phyloP scores from a whole-genome alignment of 164 flowering plant genomes.

The Nymphaea thermarum region DNA sequence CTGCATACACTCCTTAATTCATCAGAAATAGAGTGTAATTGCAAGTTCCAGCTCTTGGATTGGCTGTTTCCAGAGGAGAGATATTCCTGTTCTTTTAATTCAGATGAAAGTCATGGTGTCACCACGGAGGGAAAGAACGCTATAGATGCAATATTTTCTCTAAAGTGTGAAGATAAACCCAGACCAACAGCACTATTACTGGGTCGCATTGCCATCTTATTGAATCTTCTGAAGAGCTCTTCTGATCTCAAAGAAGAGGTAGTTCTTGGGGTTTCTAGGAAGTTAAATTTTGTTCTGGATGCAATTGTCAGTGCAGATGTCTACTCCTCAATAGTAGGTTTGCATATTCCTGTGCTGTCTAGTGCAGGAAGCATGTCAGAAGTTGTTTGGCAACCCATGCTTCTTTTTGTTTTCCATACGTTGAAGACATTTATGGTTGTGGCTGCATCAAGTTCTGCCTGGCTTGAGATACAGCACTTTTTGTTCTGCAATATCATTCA shows the following conservation, averaged over 20 bases:
- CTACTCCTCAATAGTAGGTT: constrained; percentile 42
- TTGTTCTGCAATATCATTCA: constrained; percentile 67
- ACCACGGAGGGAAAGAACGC: constrained; percentile 5
- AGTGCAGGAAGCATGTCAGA: constrained; percentile 27
- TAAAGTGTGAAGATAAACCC: constrained; percentile 24
- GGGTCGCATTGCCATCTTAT: constrained; percentile 46
- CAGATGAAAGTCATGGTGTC: constrained; percentile 6
- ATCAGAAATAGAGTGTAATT: constrained; percentile 31
- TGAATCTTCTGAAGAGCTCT: constrained; percentile 49
- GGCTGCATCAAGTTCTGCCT: constrained; percentile 35
- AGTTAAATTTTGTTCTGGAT: constrained; percentile 58
- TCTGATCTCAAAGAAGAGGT: constrained; percentile 42
- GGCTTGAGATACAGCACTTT: constrained; percentile 46
- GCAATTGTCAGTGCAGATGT: constrained; percentile 41
- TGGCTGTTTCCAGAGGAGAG: constrained; percentile 39
- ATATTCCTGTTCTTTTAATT: constrained; percentile 3
- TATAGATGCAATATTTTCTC: constrained; percentile 29
- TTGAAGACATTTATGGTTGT: constrained; percentile 60
- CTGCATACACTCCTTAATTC: constrained; percentile 60
- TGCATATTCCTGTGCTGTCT: constrained; percentile 36
- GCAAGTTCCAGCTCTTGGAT: constrained; percentile 49
- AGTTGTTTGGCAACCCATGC: constrained; percentile 46
- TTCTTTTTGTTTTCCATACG: constrained; percentile 39
- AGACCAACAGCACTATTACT: constrained; percentile 23
- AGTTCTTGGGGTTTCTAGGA: constrained; percentile 31